Evolutionary conservation across 805 yeast genomes (phyloP).

Genomic region (Metschnikowia amazonensis): DNA sequence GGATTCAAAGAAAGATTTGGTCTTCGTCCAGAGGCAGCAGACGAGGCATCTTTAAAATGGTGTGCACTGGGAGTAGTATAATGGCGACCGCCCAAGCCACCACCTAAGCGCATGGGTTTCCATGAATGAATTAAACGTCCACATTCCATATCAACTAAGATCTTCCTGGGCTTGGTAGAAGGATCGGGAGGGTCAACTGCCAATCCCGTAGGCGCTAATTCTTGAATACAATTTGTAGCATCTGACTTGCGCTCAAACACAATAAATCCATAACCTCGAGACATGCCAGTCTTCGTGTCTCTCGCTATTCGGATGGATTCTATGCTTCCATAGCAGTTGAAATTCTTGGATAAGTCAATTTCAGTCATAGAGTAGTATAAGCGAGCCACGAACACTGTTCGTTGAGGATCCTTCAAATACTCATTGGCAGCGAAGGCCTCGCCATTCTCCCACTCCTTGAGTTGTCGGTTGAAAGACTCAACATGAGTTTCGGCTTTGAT

Average conservation of each 20-base stretch:
- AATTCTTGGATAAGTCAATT: conserved; percentile 59
- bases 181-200: conserved; percentile 25
- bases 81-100: conserved; percentile 88
- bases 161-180: conserved; percentile 43
- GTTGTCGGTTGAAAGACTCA: conserved; percentile 16
- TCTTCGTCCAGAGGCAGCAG: conserved; percentile 31
- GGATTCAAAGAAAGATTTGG: conserved; percentile 17
- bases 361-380: conserved; percentile 63
- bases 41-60: conserved; percentile 30
- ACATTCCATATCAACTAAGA: conserved; percentile 70
- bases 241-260: conserved; percentile 60
- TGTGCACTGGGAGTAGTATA: conserved; percentile 39
- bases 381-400: conserved; percentile 75
- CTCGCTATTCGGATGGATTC: conserved; percentile 46
- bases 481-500: conserved; percentile 6
- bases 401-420: conserved; percentile 55
- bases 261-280: conserved; percentile 83
- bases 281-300: conserved; percentile 39
- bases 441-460: conserved; percentile 19
- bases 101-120: conserved; percentile 77
- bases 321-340: conserved; percentile 65
- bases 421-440: conserved; percentile 17
- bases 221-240: conserved; percentile 59
- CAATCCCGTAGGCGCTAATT: conserved; percentile 45
- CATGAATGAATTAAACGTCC: conserved; percentile 63